Conservation (phyloP, 1,284 basidiomycete genomes). For the Marasmius tenuissimus region DNA sequence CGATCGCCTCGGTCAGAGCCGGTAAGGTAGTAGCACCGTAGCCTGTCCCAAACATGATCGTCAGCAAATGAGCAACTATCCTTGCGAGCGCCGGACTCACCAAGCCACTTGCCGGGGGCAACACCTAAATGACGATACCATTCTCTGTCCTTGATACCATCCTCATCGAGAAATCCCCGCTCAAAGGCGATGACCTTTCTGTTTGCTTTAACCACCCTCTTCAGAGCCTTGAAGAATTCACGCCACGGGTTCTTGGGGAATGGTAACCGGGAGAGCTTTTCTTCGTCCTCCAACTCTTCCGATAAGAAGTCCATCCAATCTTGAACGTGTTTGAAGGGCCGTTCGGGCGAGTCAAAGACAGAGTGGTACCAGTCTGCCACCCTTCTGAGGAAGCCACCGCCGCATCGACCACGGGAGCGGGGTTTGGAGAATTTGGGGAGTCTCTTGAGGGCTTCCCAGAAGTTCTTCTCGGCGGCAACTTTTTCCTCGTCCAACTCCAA, state of each 20-base stretch:
- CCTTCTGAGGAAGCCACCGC: not conserved
- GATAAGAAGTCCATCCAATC: not conserved
- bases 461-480: slow-evolving; percentile 39
- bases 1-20: slow-evolving; percentile 78
- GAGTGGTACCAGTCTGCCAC: not conserved
- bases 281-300: not conserved
- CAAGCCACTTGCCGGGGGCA: slow-evolving; percentile 88
- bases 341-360: not conserved
- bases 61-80: not conserved
- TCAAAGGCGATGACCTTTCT: slow-evolving; percentile 77
- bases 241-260: not conserved
- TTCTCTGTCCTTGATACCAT: slow-evolving; percentile 77
- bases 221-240: slow-evolving; percentile 59
- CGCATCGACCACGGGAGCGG: not conserved
- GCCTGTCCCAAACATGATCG: slow-evolving; percentile 36
- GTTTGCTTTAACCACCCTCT: slow-evolving; percentile 68
- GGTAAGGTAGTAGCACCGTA: slow-evolving; percentile 90
- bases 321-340: not conserved
- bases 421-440: slow-evolving; percentile 15
- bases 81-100: slow-evolving; percentile 38
- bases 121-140: slow-evolving; percentile 67
- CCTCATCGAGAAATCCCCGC: slow-evolving; percentile 79
- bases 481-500: slow-evolving; percentile 56
- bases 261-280: not conserved
- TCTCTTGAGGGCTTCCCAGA: slow-evolving; percentile 32